Conservation (phyloP, 2,329 filamentous ascomycete genomes). For the Diaporthe humulicola region DNA sequence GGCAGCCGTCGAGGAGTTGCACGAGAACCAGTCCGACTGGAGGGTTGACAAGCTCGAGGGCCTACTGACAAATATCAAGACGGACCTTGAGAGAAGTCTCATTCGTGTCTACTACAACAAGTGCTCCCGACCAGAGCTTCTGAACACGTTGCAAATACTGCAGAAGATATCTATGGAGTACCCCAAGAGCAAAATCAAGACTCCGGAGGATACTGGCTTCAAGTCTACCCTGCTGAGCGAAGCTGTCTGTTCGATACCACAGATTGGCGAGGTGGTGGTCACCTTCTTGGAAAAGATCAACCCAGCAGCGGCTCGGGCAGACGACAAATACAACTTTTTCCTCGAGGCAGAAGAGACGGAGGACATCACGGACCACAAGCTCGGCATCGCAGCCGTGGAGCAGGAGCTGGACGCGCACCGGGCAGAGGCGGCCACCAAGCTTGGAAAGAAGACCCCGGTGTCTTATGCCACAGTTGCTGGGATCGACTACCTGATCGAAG, state of each 20-base stretch:
- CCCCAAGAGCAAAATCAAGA: slow-evolving; percentile 67
- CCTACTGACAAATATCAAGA: slow-evolving; percentile 78
- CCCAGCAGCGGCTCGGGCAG: slow-evolving; percentile 79
- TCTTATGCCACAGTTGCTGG: slow-evolving; percentile 87
- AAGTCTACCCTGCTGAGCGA: slow-evolving; percentile 76
- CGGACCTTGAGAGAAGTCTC: slow-evolving; percentile 91
- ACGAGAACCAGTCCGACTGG: slow-evolving; percentile 74
- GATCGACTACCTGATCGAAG: slow-evolving; percentile 95
- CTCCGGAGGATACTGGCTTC: slow-evolving; percentile 78
- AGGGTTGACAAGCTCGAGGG: slow-evolving; percentile 80
- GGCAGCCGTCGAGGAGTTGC: slow-evolving; percentile 87
- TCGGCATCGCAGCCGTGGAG: slow-evolving; percentile 92
- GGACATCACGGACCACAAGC: slow-evolving; percentile 87
- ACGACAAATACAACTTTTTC: slow-evolving; percentile 97
- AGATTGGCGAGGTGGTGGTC: slow-evolving; percentile 79
- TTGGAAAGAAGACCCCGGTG: slow-evolving; percentile 78
- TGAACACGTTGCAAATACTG: slow-evolving; percentile 86
- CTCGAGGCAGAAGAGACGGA: slow-evolving; percentile 89
- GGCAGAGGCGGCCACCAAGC: slow-evolving; percentile 75
- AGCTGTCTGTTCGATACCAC: slow-evolving; percentile 81
- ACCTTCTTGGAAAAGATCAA: slow-evolving; percentile 89
- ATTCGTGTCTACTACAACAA: slow-evolving; percentile 98
- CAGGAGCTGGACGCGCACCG: slow-evolving; percentile 87
- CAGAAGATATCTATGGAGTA: slow-evolving; percentile 87
- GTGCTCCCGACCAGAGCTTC: slow-evolving; percentile 89